Evolutionary conservation across 805 yeast genomes (phyloP), one percentile per base, ranked within the genome.

Genomic region (Lipomyces yamadae): DNA sequence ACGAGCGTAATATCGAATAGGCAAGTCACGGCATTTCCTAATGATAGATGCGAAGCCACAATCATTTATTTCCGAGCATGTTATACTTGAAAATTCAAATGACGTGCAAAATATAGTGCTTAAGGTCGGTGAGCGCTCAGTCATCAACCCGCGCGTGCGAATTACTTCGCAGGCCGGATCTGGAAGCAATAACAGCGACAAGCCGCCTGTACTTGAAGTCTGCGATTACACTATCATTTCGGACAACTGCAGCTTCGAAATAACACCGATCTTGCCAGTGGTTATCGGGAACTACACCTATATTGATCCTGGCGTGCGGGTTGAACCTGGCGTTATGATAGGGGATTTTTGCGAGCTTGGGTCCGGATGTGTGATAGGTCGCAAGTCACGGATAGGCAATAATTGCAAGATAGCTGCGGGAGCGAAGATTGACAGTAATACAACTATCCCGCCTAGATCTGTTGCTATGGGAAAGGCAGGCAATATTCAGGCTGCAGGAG

Each of bases 61-160:
- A 6, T 60, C 68, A n/a, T 65, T 65, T 35, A 58, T 65, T 5
- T 65, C 68, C 7, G 68, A 65, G 45, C 62, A 58, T 13, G 53
- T 65, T n/a, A 8, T 50, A 24, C 48, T 65, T 37, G 63, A 62
- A 45, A 53, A 35, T 35, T 13, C 37, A 8, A 30, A 56, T 34
- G 50, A 48, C 15, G 13, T 62, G 10, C 55, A 33, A 11, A 55
- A 58, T 18, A 34, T 65, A 2, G 13, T 30, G 0, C 32, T 65
- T 11, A 37, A 33, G 33, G 66, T 65, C 11, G 68, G 68, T 29
- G 30, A 57, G 8, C 54, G 52, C 58, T 35, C 68, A 29, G 33
- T 65, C 3, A 13, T 65, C n/a, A 58, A 62, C 39, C 68, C 68
- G 3, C 66, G 56, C 24, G 61, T 64, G 37, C 18, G 18, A n/a